A percentile compares a stretch with the other conserved stretches of the same genome.
Conservation (phyloP, 2,329 filamentous ascomycete species). For the Aureobasidium melanogenum region DNA sequence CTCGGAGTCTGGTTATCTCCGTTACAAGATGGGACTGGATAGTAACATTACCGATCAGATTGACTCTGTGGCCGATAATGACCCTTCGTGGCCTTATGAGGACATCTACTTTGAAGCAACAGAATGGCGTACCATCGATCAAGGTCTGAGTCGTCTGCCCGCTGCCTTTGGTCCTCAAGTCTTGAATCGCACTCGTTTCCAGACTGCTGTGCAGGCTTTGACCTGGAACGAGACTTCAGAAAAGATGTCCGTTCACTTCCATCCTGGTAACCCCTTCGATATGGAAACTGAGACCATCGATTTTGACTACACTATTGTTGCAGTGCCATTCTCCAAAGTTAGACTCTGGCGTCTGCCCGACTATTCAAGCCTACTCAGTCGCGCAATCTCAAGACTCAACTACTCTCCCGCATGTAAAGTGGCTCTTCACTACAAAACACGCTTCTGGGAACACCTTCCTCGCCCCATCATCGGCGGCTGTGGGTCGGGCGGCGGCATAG, state of each 20-base stretch:
- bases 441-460: constrained; percentile 49
- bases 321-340: constrained; percentile 56
- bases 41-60: constrained; percentile 49
- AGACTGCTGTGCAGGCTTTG: constrained; percentile 49
- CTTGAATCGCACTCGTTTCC: constrained; percentile 46
- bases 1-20: constrained; percentile 56
- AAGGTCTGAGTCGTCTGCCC: constrained; percentile 51
- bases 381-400: constrained; percentile 41
- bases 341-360: constrained; percentile 52
- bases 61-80: constrained; percentile 34
- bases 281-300: constrained; percentile 38
- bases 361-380: constrained; percentile 42
- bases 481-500: constrained; percentile 49
- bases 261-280: constrained; percentile 36
- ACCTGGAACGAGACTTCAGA: constrained; percentile 41
- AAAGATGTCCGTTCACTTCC: constrained; percentile 53
- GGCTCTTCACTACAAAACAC: constrained; percentile 58
- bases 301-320: constrained; percentile 60
- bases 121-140: constrained; percentile 56
- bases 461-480: constrained; percentile 57
- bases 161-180: constrained; percentile 55
- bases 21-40: constrained; percentile 47
- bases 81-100: constrained; percentile 48
- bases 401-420: constrained; percentile 48
- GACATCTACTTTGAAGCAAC: constrained; percentile 51